Evolutionary conservation across 164 flowering plant species (phyloP), one percentile per base, ranked within the genome.

Genomic region (Pachysandra terminalis): DNA sequence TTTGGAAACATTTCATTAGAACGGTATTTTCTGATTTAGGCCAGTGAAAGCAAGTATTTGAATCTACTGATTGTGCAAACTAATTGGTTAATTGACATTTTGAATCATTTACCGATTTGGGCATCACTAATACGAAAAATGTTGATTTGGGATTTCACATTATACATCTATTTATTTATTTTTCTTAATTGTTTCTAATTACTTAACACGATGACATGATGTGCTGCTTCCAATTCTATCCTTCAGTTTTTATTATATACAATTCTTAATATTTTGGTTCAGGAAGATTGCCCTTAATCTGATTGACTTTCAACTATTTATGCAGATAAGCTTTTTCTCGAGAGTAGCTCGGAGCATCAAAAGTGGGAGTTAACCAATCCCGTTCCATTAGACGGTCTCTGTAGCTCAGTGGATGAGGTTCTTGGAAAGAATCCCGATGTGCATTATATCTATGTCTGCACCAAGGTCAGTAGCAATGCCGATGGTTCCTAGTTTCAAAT

Each of bases 391-490:
- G 75, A 83, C 52, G 88, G 80, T 17, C 79, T 79, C 52, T 86
- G 84, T 63, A 82, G 81, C 65, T 80, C 84, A 13, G 69, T 72
- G 64, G 86, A 80, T 63, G 59, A 77, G 24, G 69, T 40, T 60
- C 77, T 87, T 21, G 91, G 87, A 40, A 80, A 72, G 70, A 85
- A 84, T 65, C 82, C 91, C 19, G 89, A 88, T 66, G 90, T 88
- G 64, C 98, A 92, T 75, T 92, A 83, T 69, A 85, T 90, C 9
- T 92, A 88, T 74, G 81, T 88, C 45, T 90, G 98, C 66, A 79
- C 77, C 48, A 91, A 90, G 95, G 96, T 87, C 25, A 59, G 83
- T 64, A 17, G 27, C 26, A 51, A 19, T 13, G 21, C 27, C 56
- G 66, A 15, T 35, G 37, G 7, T 19, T n/a, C n/a, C 2, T 26